A percentile compares a stretch with the other conserved stretches of the same genome.
These are phyloP conservation scores for Hibiscus tridactylites DNA, from an alignment of 345 rosid species.

Conservation along the genomic window DNA sequence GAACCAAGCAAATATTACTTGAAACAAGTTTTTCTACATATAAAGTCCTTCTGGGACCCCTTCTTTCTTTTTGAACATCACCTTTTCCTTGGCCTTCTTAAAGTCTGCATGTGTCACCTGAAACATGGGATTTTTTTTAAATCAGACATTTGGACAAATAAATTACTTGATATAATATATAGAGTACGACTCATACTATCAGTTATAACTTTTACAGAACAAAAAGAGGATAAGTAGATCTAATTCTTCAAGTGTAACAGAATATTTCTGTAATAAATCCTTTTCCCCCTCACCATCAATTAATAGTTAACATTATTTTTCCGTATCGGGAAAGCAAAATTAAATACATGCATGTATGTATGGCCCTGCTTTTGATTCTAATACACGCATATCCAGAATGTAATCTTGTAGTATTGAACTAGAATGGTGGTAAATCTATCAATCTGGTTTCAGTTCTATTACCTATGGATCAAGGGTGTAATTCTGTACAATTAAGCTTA, in stretches of 20 bases:
- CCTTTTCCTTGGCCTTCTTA: constrained; percentile 96
- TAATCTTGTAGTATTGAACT: neutral
- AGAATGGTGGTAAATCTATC: neutral
- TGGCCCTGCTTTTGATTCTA: neutral
- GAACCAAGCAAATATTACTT: neutral
- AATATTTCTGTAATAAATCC: neutral
- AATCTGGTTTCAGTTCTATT: neutral
- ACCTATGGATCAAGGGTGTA: neutral
- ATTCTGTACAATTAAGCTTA: neutral
- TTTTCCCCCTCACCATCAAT: neutral
- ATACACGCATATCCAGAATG: neutral
- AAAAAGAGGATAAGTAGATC: neutral
- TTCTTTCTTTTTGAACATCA: constrained; percentile 98
- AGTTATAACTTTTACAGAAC: neutral
- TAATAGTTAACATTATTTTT: neutral
- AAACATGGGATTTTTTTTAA: constrained; percentile 1
- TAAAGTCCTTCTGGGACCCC: constrained; percentile 90
- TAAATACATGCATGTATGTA: neutral
- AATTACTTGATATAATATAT: neutral
- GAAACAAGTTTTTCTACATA: neutral
- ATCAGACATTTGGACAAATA: neutral
- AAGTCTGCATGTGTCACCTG: constrained; percentile 88
- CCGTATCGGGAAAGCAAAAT: neutral
- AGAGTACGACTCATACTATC: neutral
- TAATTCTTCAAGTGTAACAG: neutral